Evolutionary conservation across 139 green algal genomes (phyloP), one percentile per base, ranked within the genome.

Genomic region (Volvox africanus): DNA sequence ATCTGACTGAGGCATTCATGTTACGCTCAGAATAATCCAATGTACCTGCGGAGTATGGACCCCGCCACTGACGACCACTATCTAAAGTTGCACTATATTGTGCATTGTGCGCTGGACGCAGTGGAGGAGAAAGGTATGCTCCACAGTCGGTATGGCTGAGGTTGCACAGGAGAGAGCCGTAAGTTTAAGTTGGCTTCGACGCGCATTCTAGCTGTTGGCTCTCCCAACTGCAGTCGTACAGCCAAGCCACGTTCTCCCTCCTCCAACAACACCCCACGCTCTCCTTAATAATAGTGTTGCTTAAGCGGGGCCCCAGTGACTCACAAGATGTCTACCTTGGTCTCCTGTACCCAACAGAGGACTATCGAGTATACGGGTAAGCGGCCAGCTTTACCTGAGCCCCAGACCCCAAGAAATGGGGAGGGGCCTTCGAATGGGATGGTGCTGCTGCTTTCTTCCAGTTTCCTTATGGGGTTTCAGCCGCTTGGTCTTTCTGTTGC

Each of bases 1-100:
- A 73, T 30, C 65, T 73, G 21, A 73, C 65, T 28, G 21, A 73
- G 24, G 65, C 6, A 73, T 32, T 16, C 71, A n/a, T 9, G 35
- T 81, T 55, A 30, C 86, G 26, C 50, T 61, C 95, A 98, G 96
- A 98, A 97, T 93, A 96, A 97, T 44, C 97, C 97, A 16, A 84
- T 98, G 26, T 98, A 97, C 84, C 93, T 98, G 61, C 67, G 95
- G 90, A 94, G 90, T 19, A 96, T 97, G n/a, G 81, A 61, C 17
- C 91, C 86, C 0, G 84, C 77, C 30, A 85, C 81, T n/a, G 91
- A 93, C 0, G 96, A 98, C 22, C 91, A 97, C 2, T 83, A 92
- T 13, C 86, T 98, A n/a, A 96, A 96, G 68, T 97, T 98, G n/a
- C 97, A 98, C 82, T 97, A 97, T 79, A 95, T 98, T 28, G 94